phyloP scores from a whole-genome alignment of 2,329 filamentous ascomycete species.

The Diaporthe sp. region DNA sequence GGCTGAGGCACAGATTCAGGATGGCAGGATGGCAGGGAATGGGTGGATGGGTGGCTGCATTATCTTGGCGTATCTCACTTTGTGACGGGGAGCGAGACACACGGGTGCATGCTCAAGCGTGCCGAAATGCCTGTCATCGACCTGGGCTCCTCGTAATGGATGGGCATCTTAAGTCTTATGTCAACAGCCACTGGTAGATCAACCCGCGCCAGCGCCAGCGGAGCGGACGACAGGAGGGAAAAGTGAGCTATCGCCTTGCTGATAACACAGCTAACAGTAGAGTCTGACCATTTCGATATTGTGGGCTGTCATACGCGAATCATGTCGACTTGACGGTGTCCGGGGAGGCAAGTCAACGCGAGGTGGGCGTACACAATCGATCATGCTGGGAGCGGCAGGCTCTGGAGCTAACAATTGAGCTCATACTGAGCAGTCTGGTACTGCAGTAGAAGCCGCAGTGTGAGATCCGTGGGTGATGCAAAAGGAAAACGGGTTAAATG shows the following conservation, averaged over 20 bases:
- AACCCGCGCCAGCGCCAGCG: neutral
- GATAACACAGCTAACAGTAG: neutral
- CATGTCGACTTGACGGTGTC: neutral
- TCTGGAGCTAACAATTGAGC: neutral
- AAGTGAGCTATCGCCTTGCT: constrained; percentile 25
- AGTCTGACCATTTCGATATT: constrained; percentile 8
- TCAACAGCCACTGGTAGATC: neutral
- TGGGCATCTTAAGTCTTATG: neutral
- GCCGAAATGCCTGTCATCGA: constrained; percentile 1
- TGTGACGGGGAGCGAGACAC: constrained; percentile 29
- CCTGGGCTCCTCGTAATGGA: neutral
- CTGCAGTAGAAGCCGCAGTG: neutral
- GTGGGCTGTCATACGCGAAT: neutral
- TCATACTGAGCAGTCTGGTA: neutral
- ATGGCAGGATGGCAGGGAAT: constrained; percentile 6
- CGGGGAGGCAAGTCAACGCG: constrained; percentile 24
- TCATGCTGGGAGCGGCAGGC: neutral
- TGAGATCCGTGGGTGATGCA: neutral
- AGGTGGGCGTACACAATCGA: neutral
- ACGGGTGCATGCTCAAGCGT: constrained; percentile 25
- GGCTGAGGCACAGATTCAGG: constrained; percentile 1
- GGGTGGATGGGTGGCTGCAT: constrained; percentile 25
- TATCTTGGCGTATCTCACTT: constrained; percentile 25
- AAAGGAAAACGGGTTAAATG: neutral
- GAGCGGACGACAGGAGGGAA: neutral